These are phyloP conservation scores for Drechslerella coelobrocha DNA, from an alignment of 2,329 filamentous ascomycete genomes.

Conservation along the genomic window DNA sequence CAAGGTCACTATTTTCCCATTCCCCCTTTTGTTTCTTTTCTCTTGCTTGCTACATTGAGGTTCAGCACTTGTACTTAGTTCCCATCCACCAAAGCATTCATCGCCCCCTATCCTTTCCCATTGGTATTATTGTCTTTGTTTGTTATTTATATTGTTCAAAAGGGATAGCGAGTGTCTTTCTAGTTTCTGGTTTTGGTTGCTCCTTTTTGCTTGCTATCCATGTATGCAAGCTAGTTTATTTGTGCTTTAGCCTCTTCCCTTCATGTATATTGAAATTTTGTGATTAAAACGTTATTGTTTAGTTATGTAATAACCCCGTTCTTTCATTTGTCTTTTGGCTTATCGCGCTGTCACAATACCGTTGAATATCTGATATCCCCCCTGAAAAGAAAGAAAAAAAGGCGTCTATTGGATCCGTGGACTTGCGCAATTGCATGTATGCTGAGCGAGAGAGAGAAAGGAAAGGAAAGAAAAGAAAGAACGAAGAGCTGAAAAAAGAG, in stretches of 20 bases:
- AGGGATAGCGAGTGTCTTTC: background rate
- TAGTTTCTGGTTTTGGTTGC: too few relatives aligned
- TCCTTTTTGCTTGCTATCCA: background rate
- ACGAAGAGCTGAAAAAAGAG: background rate
- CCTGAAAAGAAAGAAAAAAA: too few relatives aligned
- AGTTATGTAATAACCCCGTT: background rate
- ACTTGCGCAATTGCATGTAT: background rate
- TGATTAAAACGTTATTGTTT: too few relatives aligned
- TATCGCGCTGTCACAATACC: background rate
- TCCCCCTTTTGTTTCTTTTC: background rate
- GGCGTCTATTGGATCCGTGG: background rate
- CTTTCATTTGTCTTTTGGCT: background rate
- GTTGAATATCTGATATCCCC: too few relatives aligned
- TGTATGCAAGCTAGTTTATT: background rate
- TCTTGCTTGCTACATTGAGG: background rate
- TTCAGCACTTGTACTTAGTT: slow-evolving; percentile 2
- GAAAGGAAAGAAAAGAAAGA: slow-evolving; percentile 5
- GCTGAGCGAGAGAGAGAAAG: background rate
- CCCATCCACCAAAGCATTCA: background rate
- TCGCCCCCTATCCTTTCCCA: background rate
- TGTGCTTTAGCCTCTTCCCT: background rate
- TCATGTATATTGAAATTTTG: slow-evolving; percentile 1
- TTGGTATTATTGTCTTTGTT: background rate
- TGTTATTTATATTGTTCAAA: background rate
- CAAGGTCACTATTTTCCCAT: background rate